Base-by-base conservation (phyloP, 2,329 filamentous ascomycete genomes). In the Emericellopsis cladophorae region DNA sequence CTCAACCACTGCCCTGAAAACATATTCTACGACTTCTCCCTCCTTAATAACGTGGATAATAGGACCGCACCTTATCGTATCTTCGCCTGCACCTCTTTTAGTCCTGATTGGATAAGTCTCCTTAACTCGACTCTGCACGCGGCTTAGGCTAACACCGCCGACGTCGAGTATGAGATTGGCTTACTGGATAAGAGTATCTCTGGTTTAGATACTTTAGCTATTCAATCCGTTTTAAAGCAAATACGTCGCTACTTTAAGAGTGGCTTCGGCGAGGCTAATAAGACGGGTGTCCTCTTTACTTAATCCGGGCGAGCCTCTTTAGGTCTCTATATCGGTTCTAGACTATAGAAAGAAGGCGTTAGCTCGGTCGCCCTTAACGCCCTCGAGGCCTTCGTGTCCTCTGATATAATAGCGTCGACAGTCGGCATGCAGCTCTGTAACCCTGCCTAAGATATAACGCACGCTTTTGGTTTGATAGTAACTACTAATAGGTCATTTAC, bases 371-470 rank as follows among this genome's bases (percentile, higher is more conserved):
- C 56, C 21, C 50, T 61, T n/a, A 39, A 41, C 37, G 41, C 41
- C 5, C 51, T 62, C 7, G 40, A 58, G 37, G 42, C 54, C 34
- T 49, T 45, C 33, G 44, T 54, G 15, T 43, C 44, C 23, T 45
- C 43, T 5, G 41, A 53, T 29, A 42, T 51, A 37, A 44, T 47
- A n/a, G 48, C 53, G 16, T 49, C 49, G 1, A 54, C 46, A 36
- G 33, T 62, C 38, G 58, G 55, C 22, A 58, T 62, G 49, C 58
- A 64, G 49, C 55, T 62, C 35, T 64, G 60, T 43, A 49, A 48
- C 8, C 38, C 51, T 2, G 42, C 42, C 41, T 54, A 53, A 40
- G 53, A 55, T 39, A 51, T 48, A 36, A 44, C 49, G 5, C 60
- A 61, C 43, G 51, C 51, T 23, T 57, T 63, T 45, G 58, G 59